Conservation (phyloP, 148 eudicot genomes). For the Silene uniflora region DNA sequence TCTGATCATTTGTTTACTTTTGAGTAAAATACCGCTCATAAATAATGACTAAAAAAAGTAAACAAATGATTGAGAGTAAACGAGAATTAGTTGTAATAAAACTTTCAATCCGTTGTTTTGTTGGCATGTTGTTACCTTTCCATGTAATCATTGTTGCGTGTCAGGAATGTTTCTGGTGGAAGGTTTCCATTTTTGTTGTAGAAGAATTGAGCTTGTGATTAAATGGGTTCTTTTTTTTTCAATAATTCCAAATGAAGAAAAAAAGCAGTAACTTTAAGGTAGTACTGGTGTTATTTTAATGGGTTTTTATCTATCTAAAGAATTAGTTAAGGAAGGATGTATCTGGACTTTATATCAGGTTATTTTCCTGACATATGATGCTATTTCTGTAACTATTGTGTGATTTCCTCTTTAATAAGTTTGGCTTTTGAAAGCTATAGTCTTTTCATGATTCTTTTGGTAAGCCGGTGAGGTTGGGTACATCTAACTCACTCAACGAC, state of each 20-base stretch:
- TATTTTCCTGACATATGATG: not conserved
- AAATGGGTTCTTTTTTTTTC: not conserved
- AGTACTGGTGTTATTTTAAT: not conserved
- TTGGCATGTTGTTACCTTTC: conserved; percentile 18
- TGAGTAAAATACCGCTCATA: too few species aligned
- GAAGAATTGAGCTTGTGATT: conserved; percentile 8
- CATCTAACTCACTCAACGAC: not conserved
- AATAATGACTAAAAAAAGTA: too few species aligned
- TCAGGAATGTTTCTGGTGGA: conserved; percentile 24
- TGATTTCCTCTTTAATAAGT: not conserved
- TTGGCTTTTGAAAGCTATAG: not conserved
- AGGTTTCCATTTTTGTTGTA: conserved; percentile 15
- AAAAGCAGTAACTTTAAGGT: conserved; percentile 12
- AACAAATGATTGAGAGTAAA: too few species aligned
- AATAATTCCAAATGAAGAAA: not conserved
- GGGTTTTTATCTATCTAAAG: not conserved
- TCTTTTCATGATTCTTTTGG: not conserved
- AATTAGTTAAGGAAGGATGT: conserved; percentile 14
- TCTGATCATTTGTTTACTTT: too few species aligned
- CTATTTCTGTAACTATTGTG: not conserved
- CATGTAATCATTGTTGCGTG: conserved; percentile 20
- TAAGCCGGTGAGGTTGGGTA: not conserved
- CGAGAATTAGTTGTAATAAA: too few species aligned
- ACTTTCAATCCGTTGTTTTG: conserved; percentile 7
- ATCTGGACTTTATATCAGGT: conserved; percentile 9